Evolutionary conservation across 164 flowering plant genomes (phyloP).

Genomic region (Nymphaea colorata): DNA sequence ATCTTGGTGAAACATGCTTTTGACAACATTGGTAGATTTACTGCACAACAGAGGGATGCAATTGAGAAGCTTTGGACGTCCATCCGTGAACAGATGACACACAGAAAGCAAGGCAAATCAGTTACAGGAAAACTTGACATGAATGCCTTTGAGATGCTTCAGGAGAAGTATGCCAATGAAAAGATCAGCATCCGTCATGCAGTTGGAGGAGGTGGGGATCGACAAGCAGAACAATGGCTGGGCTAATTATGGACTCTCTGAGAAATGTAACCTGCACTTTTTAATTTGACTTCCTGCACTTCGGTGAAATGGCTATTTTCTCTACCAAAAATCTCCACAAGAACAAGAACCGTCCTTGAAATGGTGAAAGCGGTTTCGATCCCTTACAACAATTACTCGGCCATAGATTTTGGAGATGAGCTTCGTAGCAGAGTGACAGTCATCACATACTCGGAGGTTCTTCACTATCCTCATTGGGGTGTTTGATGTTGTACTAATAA

Average conservation of each 20-base stretch:
- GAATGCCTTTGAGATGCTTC: slow-evolving; percentile 80
- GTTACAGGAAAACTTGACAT: slow-evolving; percentile 88
- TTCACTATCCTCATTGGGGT: slow-evolving; percentile 32
- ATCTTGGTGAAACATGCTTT: slow-evolving; percentile 81
- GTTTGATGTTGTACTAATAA: slow-evolving; percentile 29
- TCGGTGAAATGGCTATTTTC: not conserved
- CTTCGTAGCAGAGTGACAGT: slow-evolving; percentile 27
- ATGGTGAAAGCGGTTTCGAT: slow-evolving; percentile 39
- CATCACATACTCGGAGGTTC: slow-evolving; percentile 35
- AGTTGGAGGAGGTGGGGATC: slow-evolving; percentile 72
- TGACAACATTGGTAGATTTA: slow-evolving; percentile 68
- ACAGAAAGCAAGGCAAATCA: slow-evolving; percentile 88
- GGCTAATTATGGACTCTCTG: slow-evolving; percentile 24
- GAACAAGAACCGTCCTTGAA: slow-evolving; percentile 43
- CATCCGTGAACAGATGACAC: slow-evolving; percentile 61
- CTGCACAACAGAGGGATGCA: slow-evolving; percentile 67
- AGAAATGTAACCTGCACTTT: not conserved
- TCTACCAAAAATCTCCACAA: slow-evolving; percentile 44
- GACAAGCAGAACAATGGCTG: slow-evolving; percentile 74
- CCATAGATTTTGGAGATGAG: slow-evolving; percentile 30
- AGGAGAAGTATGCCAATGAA: slow-evolving; percentile 69
- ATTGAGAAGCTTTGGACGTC: slow-evolving; percentile 86
- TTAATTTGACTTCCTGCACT: too few relatives aligned
- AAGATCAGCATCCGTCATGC: slow-evolving; percentile 82
- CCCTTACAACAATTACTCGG: slow-evolving; percentile 36